Base-by-base conservation (phyloP, 345 rosid species). In the Geranium brycei region DNA sequence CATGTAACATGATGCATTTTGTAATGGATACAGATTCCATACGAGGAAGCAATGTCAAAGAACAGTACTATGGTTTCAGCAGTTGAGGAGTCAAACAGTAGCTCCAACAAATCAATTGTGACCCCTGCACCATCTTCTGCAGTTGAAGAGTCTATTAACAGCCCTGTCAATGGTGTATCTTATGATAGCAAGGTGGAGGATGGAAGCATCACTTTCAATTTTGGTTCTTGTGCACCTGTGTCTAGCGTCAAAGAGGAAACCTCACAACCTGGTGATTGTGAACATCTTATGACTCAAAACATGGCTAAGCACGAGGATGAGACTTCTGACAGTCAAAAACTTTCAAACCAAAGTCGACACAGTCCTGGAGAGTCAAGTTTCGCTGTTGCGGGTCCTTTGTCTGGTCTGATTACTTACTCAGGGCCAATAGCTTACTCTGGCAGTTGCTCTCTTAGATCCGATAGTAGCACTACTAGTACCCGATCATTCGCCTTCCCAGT, bases 401-500 rank as follows among this genome's bases (percentile, higher is more conserved):
- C 89, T 18, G 83, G 91, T 38, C 80, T 78, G 38, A 82, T 82
- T 73, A 83, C 77, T 35, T 83, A 83, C 72, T 80, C 97, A 1
- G 97, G 90, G 30, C 83, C 81, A 0, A 77, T 86, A 47, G 73
- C 88, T 47, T 75, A 71, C 71, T 82, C 97, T 16, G 97, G 99
- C 56, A 87, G 85, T 65, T 76, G 89, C 62, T 93, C 97, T 14
- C 82, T 75, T 63, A 76, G 97, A 73, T 93, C 97, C 0, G 96
- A 93, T 64, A 85, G 96, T 85, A 93, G 99, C 81, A 81, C 95
- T 13, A 81, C 97, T 0, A 93, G 97, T 75, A 82, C 86, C 63
- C 85, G 91, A 67, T 93, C 99, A 31, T 93, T 93, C 15, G 96
- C 99, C 66, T 93, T 93, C 74, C 99, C 99, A 0, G 57, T 81